Base-by-base conservation (phyloP, 2,329 filamentous ascomycete species). In the Macroventuria anomochaeta region DNA sequence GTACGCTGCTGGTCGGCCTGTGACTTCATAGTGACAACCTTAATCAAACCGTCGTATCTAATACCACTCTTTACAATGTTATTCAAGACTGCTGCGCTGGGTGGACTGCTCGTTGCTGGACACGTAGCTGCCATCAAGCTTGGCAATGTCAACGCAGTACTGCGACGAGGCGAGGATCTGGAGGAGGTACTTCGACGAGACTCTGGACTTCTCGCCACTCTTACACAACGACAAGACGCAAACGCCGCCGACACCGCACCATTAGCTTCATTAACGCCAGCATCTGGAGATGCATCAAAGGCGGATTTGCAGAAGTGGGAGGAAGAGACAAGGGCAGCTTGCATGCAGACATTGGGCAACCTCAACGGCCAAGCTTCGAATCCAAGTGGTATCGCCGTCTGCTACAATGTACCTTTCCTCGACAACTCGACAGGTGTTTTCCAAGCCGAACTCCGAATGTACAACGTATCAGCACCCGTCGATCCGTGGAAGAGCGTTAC, bases 371-470 rank as follows among this genome's bases (percentile, higher is more conserved):
- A 81, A 55, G 83, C 86, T 34, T 82, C 83, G 20, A 93, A 93
- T 62, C 88, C 89, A 5, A 88, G 89, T 8, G 91, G 91, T 43
- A 84, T 91, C 40, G 88, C 88, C 53, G 84, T 90, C 40, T 96
- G 91, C 81, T 95, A 93, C 78, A 96, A 95, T 71, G 75, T 96
- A 20, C 86, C 88, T 0, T 85, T 84, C 32, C 81, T 91, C 52
- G 83, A 93, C 75, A 85, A 83, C 63, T 74, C 74, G 4, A 86
- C 83, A 0, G 90, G 90, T 25, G 78, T 85, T 13, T 95, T 95
- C 70, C 84, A 89, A 73, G 89, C 90, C 25, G 90, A 95, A 70
- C 74, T 95, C 43, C 82, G 90, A 47, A 78, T 95, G 55, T 95
- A 86, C 76, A 86, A 88, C 72, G 76, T 93, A 39, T 86, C 85